These are phyloP conservation scores for Letharia lupina DNA, from an alignment of 495 filamentous ascomycete genomes.

Conservation along the genomic window DNA sequence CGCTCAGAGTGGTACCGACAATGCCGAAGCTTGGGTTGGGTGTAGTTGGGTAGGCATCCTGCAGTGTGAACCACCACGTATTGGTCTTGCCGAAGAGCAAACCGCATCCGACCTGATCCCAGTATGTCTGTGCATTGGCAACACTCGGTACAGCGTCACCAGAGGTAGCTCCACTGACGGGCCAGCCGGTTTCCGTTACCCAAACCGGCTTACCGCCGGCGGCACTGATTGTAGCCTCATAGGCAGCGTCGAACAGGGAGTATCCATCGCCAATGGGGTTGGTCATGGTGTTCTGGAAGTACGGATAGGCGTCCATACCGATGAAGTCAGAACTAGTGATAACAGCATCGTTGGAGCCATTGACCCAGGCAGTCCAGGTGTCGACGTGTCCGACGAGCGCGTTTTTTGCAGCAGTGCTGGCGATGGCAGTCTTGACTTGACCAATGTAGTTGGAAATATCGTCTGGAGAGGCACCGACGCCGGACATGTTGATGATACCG, in stretches of 20 bases:
- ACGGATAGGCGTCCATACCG: slow-evolving; percentile 53
- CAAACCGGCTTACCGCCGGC: slow-evolving; percentile 65
- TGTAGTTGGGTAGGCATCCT: slow-evolving; percentile 48
- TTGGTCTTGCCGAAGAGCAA: slow-evolving; percentile 55
- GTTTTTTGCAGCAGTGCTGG: slow-evolving; percentile 46
- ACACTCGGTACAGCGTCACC: slow-evolving; percentile 53
- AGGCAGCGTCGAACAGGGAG: slow-evolving; percentile 54
- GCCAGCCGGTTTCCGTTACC: slow-evolving; percentile 89
- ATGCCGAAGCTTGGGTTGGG: slow-evolving; percentile 66
- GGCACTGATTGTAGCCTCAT: slow-evolving; percentile 47
- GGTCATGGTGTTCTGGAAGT: slow-evolving; percentile 57
- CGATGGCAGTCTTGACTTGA: slow-evolving; percentile 50
- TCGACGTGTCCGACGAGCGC: slow-evolving; percentile 76
- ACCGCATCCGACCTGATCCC: slow-evolving; percentile 68
- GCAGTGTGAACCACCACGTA: slow-evolving; percentile 58
- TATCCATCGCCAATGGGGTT: slow-evolving; percentile 58
- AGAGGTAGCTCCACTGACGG: slow-evolving; percentile 54
- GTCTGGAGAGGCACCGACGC: slow-evolving; percentile 50
- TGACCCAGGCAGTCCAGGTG: slow-evolving; percentile 83
- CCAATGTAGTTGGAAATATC: slow-evolving; percentile 58
- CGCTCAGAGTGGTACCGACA: slow-evolving; percentile 44
- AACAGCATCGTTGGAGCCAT: slow-evolving; percentile 61
- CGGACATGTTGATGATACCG: slow-evolving; percentile 43
- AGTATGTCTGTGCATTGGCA: slow-evolving; percentile 70
- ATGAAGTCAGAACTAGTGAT: slow-evolving; percentile 65